These are phyloP conservation scores for Verticillium klebahnii DNA, from an alignment of 2,329 filamentous ascomycete species.

Conservation along the genomic window DNA sequence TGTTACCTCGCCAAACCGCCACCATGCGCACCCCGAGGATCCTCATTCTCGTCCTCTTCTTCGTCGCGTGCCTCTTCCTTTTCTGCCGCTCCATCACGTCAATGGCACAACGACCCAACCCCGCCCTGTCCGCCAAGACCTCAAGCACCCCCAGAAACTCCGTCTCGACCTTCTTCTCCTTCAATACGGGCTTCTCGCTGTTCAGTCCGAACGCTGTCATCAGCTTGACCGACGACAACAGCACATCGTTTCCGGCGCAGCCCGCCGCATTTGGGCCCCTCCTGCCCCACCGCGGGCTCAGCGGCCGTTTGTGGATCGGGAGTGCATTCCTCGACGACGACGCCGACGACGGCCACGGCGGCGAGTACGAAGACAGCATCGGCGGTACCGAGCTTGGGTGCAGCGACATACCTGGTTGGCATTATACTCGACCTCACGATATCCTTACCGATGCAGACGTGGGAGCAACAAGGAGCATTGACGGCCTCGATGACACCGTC, in stretches of 20 bases:
- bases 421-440: slow-evolving; percentile 32
- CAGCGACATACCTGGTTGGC: slow-evolving; percentile 90
- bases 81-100: slow-evolving; percentile 47
- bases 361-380: slow-evolving; percentile 57
- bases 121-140: slow-evolving; percentile 4
- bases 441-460: background rate
- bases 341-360: slow-evolving; percentile 65
- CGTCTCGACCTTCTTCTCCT: slow-evolving; percentile 23
- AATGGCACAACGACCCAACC: slow-evolving; percentile 16
- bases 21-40: slow-evolving; percentile 52
- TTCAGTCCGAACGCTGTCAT: slow-evolving; percentile 96
- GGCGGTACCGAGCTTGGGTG: slow-evolving; percentile 69
- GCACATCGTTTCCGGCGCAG: slow-evolving; percentile 89
- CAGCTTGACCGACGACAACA: slow-evolving; percentile 95
- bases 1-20: slow-evolving; percentile 9
- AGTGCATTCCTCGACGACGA: slow-evolving; percentile 84
- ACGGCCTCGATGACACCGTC: slow-evolving; percentile 72
- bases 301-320: slow-evolving; percentile 88
- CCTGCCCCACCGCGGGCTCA: slow-evolving; percentile 71
- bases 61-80: slow-evolving; percentile 49
- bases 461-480: background rate
- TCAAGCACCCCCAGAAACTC: slow-evolving; percentile 1
- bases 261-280: slow-evolving; percentile 89
- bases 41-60: slow-evolving; percentile 49
- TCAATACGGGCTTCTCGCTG: slow-evolving; percentile 74